Percentiles rank a stretch among this genome's conserved stretches.
These are phyloP conservation scores for Exophiala sp. DNA, from an alignment of 2,329 filamentous ascomycete genomes.

Conservation along the genomic window DNA sequence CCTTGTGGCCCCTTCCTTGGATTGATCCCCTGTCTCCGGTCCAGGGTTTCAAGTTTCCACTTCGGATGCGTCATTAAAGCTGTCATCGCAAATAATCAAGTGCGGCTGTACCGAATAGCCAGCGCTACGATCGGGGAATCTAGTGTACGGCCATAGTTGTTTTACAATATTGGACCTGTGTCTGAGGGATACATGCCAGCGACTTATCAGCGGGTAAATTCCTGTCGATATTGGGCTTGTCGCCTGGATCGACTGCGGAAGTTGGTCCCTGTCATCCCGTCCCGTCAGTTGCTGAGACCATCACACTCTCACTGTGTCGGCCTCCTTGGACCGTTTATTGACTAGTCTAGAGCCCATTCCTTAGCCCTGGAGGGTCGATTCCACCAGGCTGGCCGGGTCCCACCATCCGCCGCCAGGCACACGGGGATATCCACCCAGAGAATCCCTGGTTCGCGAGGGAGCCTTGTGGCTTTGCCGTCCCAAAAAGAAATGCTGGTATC, in stretches of 20 bases:
- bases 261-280: background rate
- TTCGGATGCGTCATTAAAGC: constrained; percentile 8
- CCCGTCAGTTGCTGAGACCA: background rate
- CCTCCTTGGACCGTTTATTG: background rate
- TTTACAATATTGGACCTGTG: background rate
- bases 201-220: background rate
- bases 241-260: background rate
- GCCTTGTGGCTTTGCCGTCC: constrained; percentile 20
- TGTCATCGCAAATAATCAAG: constrained; percentile 2
- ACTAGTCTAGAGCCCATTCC: constrained; percentile 2
- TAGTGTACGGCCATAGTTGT: background rate
- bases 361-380: background rate
- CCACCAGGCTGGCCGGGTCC: constrained; percentile 13
- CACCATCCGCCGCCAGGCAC: constrained; percentile 18
- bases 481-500: constrained; percentile 18
- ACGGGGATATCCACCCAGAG: constrained; percentile 5
- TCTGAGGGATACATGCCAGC: background rate
- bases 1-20: background rate
- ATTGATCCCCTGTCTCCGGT: background rate
- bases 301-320: background rate
- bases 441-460: constrained; percentile 4
- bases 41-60: background rate
- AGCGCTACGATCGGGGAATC: constrained; percentile 1
- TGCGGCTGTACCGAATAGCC: background rate
- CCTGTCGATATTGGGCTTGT: background rate